Base-by-base conservation (phyloP, 2,329 filamentous ascomycete genomes). In the Triangularia verruculosa region DNA sequence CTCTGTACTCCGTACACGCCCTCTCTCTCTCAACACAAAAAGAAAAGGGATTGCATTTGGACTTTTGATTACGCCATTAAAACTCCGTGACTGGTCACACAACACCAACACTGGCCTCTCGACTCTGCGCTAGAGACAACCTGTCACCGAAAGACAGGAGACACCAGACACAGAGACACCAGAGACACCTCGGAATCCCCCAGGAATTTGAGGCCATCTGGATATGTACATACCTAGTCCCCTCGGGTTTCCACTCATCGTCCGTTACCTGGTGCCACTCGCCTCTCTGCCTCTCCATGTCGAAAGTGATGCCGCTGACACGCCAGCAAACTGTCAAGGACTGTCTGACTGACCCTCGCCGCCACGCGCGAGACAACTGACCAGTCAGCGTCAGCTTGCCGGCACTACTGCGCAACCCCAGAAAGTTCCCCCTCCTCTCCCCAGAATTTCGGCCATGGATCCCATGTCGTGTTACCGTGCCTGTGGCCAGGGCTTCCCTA, bases 31-130 rank as follows among this genome's bases (percentile, higher is more conserved):
- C 30, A 54, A 63, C 24, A 65, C 27, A 56, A 66, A 56, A 67
- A 70, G 66, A 63, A 69, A 67, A 28, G 27, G 34, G 17, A 15
- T 15, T 39, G 59, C 61, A 63, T 63, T 65, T 64, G 63, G 54
- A 54, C 17, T 61, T 61, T 58, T 57, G 55, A 69, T 70, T 69
- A 69, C 69, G 68, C 61, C 62, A 69, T 65, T 61, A 51, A 66
- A 70, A 69, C 43, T 63, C 59, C 24, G 53, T 59, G n/a, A 67
- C 62, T 66, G 64, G 61, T 53, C 61, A 28, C 51, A 47, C n/a
- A 47, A n/a, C 15, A 43, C n/a, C 30, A 32, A 12, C 30, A 12
- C 30, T 32, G 30, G n/a, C 15, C 34, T 43, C 15, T 43, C 34
- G 15, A 17, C 8, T 6, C 7, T 17, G 17, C 34, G 17, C 34